phyloP scores from a whole-genome alignment of 352 stramenopile species.

The Globisporangium heterothallicum region DNA sequence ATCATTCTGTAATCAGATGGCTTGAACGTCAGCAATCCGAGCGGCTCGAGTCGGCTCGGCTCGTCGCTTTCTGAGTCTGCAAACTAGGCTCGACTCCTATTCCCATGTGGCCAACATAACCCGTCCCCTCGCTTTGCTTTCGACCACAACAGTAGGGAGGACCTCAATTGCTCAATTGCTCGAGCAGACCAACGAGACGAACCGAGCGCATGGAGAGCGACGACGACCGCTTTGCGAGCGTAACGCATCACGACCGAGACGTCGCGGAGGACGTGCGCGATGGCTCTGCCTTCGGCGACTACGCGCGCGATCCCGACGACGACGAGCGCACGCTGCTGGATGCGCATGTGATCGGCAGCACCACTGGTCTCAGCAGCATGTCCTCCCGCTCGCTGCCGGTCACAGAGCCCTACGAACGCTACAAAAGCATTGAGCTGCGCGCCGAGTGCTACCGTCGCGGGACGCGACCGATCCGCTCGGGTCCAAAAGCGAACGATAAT shows the following conservation, averaged over 20 bases:
- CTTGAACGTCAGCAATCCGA: too few species aligned
- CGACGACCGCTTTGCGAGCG: constrained; percentile 2
- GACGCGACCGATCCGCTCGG: constrained; percentile 7
- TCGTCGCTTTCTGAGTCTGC: too few species aligned
- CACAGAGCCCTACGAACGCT: constrained; percentile 17
- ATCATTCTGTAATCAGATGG: too few species aligned
- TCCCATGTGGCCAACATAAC: too few species aligned
- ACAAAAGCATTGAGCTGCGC: constrained; percentile 19
- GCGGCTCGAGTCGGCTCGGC: too few species aligned
- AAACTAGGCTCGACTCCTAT: too few species aligned
- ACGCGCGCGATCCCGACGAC: neutral
- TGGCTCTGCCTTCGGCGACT: constrained; percentile 3
- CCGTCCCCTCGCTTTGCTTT: too few species aligned
- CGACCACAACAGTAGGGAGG: neutral
- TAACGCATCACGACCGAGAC: neutral
- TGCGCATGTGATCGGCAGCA: neutral
- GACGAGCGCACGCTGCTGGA: constrained; percentile 1
- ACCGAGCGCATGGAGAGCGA: constrained; percentile 5
- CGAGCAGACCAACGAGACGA: neutral
- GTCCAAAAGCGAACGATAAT: constrained; percentile 16
- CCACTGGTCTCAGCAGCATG: neutral
- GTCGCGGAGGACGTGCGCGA: neutral
- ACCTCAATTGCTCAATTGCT: neutral
- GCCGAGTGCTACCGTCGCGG: constrained; percentile 20
- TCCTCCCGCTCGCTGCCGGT: constrained; percentile 3